These are phyloP conservation scores for Fraxinus sp. DNA, from an alignment of 305 asterid genomes.

Conservation along the genomic window DNA sequence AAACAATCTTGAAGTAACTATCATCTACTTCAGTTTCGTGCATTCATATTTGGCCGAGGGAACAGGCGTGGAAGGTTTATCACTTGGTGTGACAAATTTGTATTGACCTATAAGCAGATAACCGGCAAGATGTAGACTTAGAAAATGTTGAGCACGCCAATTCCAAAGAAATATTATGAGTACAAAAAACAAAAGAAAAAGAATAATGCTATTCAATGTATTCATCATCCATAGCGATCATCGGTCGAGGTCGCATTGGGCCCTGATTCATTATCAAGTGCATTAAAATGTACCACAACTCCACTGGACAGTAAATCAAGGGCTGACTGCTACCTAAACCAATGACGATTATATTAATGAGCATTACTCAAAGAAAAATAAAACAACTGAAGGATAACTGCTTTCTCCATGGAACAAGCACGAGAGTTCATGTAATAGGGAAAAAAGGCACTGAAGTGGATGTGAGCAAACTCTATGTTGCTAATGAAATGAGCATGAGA, in stretches of 20 bases:
- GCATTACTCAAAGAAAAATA: background rate
- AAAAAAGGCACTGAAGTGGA: background rate
- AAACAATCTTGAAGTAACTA: background rate
- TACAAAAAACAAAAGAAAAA: background rate
- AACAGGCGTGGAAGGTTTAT: background rate
- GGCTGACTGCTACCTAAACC: background rate
- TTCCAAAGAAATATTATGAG: background rate
- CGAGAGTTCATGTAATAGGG: background rate
- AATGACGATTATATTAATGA: background rate
- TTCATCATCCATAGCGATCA: background rate
- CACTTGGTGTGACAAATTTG: background rate
- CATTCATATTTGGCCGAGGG: background rate
- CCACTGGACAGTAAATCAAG: background rate
- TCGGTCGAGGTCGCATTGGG: background rate
- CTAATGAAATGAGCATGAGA: background rate
- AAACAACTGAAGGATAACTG: background rate
- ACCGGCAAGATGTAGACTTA: background rate
- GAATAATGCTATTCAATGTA: background rate
- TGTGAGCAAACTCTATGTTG: background rate
- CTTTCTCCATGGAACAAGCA: background rate
- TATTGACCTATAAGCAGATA: background rate
- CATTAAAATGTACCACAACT: background rate
- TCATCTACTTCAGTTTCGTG: background rate
- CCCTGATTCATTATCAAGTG: background rate
- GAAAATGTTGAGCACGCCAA: background rate